A percentile compares a stretch with the other conserved stretches of the same genome.
Conservation (phyloP, 257 asterid genomes). For the Oldenlandia corymbosa region DNA sequence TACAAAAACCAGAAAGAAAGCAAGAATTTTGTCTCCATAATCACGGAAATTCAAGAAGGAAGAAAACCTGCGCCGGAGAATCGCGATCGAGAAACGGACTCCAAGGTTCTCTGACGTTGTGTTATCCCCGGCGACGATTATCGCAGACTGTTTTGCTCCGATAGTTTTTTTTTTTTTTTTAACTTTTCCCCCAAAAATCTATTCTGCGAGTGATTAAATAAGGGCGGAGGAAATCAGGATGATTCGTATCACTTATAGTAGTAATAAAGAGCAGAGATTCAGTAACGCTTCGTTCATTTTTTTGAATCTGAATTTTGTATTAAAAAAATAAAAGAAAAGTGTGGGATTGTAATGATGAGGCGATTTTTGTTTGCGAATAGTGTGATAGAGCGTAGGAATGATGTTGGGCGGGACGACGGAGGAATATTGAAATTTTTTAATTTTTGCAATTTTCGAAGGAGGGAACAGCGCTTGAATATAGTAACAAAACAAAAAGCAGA, state of each 20-base stretch:
- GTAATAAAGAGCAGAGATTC: neutral
- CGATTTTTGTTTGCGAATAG: neutral
- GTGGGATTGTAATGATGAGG: neutral
- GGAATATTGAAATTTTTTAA: neutral
- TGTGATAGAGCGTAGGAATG: neutral
- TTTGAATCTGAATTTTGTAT: neutral
- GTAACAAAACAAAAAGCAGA: slow-evolving; percentile 3
- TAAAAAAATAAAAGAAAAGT: slow-evolving; percentile 6
- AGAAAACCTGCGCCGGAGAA: slow-evolving; percentile 1
- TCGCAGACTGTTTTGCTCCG: no score
- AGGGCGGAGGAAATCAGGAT: neutral
- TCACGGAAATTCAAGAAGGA: neutral
- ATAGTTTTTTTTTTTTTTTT: neutral
- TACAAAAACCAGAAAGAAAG: no score
- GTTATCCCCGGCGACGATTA: neutral
- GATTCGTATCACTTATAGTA: neutral
- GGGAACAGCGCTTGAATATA: slow-evolving; percentile 8
- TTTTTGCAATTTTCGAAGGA: slow-evolving; percentile 10
- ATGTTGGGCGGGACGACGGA: slow-evolving; percentile 9
- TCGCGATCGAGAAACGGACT: neutral
- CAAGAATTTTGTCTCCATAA: no score
- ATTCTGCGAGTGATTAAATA: no score
- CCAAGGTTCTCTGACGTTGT: neutral
- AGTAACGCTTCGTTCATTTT: slow-evolving; percentile 2
- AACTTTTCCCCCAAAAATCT: no score